Evolutionary conservation across 805 yeast species (phyloP), one percentile per base, ranked within the genome.

Genomic region (Candida tibetensis): DNA sequence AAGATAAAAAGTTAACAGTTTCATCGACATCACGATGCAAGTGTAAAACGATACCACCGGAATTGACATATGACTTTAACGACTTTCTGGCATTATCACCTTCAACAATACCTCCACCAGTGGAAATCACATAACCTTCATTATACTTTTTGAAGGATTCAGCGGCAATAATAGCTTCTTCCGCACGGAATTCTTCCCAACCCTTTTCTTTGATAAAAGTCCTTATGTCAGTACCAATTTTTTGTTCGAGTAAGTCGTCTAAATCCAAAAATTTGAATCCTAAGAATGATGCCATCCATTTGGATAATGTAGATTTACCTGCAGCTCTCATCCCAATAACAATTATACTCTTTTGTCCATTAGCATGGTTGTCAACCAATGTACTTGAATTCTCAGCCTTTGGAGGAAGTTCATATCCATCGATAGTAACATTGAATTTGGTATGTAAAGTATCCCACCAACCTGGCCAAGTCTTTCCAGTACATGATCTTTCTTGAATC

Each of bases 391-490:
- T 50, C 13, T 42, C 49, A 39, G 42, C 42, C 7, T 45, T 43
- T n/a, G 34, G 40, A 44, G 60, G 51, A 4, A 76, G 73, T 54
- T 85, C 95, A 50, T 71, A 71, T 17, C 99, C 99, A 52, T 80
- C 84, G 26, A 93, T 61, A 8, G 62, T 52, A 17, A 77, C 83
- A 15, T 79, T 74, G 51, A 93, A 77, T 33, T 73, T 64, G 34
- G 84, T 75, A 57, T 81, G 89, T 46, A 93, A 69, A 25, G 81
- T 76, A 64, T 93, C 99, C 99, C 99, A 93, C 99, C 99, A 93
- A 27, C 97, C 98, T 15, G 99, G 99, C 99, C 99, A 93, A 0
- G 99, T 93, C 68, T 93, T 93, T 40, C 91, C 95, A 1, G 96
- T 95, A 58, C 97, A 88, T 17, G 84, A 77, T 64, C 97, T 80